Conservation (phyloP, 108 stramenopile genomes). For the Nannochloropsis gaditana region DNA sequence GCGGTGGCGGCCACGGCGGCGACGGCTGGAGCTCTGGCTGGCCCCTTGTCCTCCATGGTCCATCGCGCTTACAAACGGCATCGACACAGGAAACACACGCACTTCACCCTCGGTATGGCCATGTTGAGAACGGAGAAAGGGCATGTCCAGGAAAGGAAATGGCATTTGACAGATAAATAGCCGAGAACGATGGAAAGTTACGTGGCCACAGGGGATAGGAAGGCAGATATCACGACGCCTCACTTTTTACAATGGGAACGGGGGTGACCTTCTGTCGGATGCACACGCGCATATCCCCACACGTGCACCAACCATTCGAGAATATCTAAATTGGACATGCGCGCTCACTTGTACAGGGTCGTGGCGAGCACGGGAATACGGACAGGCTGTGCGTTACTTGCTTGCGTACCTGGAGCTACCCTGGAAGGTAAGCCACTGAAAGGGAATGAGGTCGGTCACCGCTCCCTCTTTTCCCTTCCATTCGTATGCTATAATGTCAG, state of each 20-base stretch:
- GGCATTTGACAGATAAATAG: too few relatives aligned
- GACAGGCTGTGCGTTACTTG: constrained; percentile 3
- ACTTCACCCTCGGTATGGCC: neutral
- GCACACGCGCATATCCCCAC: too few relatives aligned
- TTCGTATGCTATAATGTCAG: neutral
- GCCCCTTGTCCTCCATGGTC: neutral
- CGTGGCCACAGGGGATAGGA: too few relatives aligned
- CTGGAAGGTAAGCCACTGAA: neutral
- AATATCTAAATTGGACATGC: neutral
- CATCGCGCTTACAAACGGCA: neutral
- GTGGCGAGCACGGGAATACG: neutral
- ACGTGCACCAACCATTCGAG: too few relatives aligned
- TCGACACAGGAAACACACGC: constrained; percentile 15
- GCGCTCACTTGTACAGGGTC: neutral
- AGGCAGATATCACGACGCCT: too few relatives aligned
- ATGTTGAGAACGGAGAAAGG: neutral
- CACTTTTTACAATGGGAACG: too few relatives aligned
- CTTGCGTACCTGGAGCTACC: neutral
- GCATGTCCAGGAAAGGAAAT: too few relatives aligned
- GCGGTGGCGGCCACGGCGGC: neutral
- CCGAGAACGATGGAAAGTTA: too few relatives aligned
- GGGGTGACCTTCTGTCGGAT: too few relatives aligned
- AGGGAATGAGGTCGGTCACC: neutral
- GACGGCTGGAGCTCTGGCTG: neutral
- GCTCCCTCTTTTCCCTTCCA: neutral